Evolutionary conservation across 495 filamentous ascomycete genomes (phyloP).

Genomic region (Parathielavia appendiculata): DNA sequence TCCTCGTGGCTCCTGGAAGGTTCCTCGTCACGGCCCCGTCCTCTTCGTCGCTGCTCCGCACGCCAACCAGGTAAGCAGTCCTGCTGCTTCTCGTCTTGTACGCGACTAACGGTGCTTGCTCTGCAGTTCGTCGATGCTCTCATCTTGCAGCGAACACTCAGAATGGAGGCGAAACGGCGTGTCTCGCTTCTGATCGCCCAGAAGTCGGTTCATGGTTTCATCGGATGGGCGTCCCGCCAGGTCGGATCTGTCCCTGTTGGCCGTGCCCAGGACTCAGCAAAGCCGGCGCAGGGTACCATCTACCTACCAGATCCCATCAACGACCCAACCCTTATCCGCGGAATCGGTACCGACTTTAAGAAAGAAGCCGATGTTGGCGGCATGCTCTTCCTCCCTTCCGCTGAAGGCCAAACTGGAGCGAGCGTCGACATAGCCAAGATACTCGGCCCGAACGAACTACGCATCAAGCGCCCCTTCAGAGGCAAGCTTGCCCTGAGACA

Average conservation of each 20-base stretch:
- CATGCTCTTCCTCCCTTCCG: constrained; percentile 76
- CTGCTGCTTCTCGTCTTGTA: background rate
- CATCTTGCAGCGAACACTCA: constrained; percentile 83
- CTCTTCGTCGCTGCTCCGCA: constrained; percentile 98
- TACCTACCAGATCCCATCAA: constrained; percentile 87
- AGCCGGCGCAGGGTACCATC: constrained; percentile 69
- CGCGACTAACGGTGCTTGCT: constrained; percentile 12
- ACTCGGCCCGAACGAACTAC: constrained; percentile 70
- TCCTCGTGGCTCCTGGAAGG: constrained; percentile 87
- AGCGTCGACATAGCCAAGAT: constrained; percentile 78
- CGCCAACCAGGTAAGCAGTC: constrained; percentile 75
- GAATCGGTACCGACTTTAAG: constrained; percentile 79
- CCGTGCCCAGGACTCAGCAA: constrained; percentile 81
- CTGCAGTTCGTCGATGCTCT: constrained; percentile 87
- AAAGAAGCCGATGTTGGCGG: constrained; percentile 71
- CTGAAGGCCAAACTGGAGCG: constrained; percentile 67
- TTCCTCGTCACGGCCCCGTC: constrained; percentile 79
- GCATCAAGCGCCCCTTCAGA: constrained; percentile 82
- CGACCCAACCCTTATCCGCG: constrained; percentile 78
- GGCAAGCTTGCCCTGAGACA: constrained; percentile 63
- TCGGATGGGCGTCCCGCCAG: constrained; percentile 71
- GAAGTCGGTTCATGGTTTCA: constrained; percentile 86
- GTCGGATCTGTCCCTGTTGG: constrained; percentile 86
- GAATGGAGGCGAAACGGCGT: constrained; percentile 77
- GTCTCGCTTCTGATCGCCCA: constrained; percentile 90